Evolutionary conservation across 2,329 filamentous ascomycete species (phyloP).

Genomic region (Daldinia eschscholtzii): DNA sequence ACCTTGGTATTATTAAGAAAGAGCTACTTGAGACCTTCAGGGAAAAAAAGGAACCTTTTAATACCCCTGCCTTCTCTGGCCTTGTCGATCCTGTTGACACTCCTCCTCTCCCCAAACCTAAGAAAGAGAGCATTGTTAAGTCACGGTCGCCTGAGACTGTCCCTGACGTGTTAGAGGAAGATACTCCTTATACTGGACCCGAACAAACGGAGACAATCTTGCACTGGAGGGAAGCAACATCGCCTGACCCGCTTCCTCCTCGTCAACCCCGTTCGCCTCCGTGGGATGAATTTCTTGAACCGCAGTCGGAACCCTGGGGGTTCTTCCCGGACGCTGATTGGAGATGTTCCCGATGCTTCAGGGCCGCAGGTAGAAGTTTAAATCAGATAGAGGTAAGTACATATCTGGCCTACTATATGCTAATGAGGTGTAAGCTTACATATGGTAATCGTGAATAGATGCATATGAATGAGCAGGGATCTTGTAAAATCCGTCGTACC

Average conservation of each 20-base stretch:
- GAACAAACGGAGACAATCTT: not conserved
- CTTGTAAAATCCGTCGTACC: constrained; percentile 39
- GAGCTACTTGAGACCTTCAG: constrained; percentile 14
- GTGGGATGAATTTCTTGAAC: constrained; percentile 14
- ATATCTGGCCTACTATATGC: not conserved
- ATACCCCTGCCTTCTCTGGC: not conserved
- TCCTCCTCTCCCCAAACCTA: not conserved
- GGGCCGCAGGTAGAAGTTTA: constrained; percentile 21
- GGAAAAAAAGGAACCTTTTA: no score
- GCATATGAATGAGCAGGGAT: constrained; percentile 25
- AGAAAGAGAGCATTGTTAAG: not conserved
- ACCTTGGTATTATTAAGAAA: constrained; percentile 40
- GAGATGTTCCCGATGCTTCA: constrained; percentile 40
- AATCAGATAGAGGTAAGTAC: constrained; percentile 27
- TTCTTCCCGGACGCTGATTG: constrained; percentile 22
- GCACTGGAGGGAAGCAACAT: constrained; percentile 11
- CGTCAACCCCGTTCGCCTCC: constrained; percentile 25
- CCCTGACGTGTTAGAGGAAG: no score
- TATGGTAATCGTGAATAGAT: constrained; percentile 8
- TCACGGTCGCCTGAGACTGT: not conserved
- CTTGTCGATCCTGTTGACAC: not conserved
- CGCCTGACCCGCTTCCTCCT: not conserved
- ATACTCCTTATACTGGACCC: not conserved
- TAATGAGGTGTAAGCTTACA: constrained; percentile 9
- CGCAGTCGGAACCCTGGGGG: accelerated